phyloP scores from a whole-genome alignment of 371 early-diverging fungal genomes.

The Lichtheimia hyalospora region DNA sequence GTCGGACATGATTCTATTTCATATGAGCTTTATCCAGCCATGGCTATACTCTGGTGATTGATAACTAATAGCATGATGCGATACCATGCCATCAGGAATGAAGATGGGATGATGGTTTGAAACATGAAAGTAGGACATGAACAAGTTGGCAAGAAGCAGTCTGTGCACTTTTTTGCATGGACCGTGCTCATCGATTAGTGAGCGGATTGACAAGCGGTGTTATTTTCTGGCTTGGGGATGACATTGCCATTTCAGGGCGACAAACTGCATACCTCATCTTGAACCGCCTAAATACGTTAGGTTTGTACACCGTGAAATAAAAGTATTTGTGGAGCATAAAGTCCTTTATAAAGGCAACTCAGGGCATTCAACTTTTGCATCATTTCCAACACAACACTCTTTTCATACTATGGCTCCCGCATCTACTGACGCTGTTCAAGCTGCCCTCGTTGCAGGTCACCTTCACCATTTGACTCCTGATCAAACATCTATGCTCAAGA shows the following conservation, averaged over 20 bases:
- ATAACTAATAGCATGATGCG: too few species aligned
- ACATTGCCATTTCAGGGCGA: conserved; percentile 10
- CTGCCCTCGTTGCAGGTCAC: conserved; percentile 27
- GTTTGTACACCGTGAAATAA: conserved; percentile 4
- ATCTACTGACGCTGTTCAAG: conserved; percentile 6
- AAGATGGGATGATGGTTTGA: too few species aligned
- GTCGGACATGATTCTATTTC: too few species aligned
- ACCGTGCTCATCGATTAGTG: too few species aligned
- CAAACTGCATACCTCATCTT: conserved; percentile 13
- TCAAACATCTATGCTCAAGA: conserved; percentile 51
- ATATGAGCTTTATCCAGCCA: too few species aligned
- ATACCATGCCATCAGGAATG: too few species aligned
- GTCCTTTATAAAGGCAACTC: not conserved
- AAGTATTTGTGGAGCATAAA: conserved; percentile 3
- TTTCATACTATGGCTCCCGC: conserved; percentile 13
- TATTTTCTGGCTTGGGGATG: not conserved
- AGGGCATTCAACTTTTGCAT: not conserved
- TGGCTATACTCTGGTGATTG: too few species aligned
- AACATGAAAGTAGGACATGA: too few species aligned
- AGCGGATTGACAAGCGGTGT: too few species aligned
- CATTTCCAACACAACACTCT: not conserved
- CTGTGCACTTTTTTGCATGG: too few species aligned
- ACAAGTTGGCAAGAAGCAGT: too few species aligned
- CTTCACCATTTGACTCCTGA: conserved; percentile 47
- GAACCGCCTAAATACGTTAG: conserved; percentile 14